phyloP scores from a whole-genome alignment of 495 filamentous ascomycete genomes.

The Schizothecium vesticola region DNA sequence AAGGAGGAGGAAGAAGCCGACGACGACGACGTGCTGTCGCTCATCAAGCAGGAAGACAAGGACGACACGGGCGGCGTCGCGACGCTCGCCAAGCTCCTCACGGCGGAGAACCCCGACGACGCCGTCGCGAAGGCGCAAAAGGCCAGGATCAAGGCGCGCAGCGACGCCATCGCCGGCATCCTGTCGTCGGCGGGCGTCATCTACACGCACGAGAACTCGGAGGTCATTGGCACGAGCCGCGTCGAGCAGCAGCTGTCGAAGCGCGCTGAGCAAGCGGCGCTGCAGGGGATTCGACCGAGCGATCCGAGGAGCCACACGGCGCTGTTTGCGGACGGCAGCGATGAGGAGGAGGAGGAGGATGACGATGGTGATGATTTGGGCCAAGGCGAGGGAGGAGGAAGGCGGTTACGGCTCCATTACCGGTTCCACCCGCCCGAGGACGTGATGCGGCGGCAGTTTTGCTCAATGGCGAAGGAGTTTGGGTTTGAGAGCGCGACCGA shows the following conservation, averaged over 20 bases:
- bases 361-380: conserved; percentile 3
- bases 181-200: conserved; percentile 83
- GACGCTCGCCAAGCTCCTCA: conserved; percentile 68
- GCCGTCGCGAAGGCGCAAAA: conserved; percentile 15
- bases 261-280: conserved; percentile 61
- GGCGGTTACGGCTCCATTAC: conserved; percentile 45
- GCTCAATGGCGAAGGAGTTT: conserved; percentile 76
- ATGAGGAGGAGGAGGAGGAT: background rate
- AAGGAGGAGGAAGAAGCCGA: conserved; percentile 48
- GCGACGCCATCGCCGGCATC: conserved; percentile 83
- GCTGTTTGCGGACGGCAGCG: conserved; percentile 29
- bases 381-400: conserved; percentile 2
- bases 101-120: conserved; percentile 44
- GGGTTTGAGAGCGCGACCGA: conserved; percentile 72
- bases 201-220: conserved; percentile 94
- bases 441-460: conserved; percentile 80
- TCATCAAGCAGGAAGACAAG: conserved; percentile 28
- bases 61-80: conserved; percentile 63
- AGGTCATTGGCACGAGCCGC: conserved; percentile 85
- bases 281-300: conserved; percentile 40
- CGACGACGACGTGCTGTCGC: conserved; percentile 55
- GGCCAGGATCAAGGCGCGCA: conserved; percentile 38
- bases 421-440: conserved; percentile 69
- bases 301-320: conserved; percentile 15
- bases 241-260: conserved; percentile 75